phyloP scores from a whole-genome alignment of 371 early-diverging fungal genomes.

The Mucor saturninus region DNA sequence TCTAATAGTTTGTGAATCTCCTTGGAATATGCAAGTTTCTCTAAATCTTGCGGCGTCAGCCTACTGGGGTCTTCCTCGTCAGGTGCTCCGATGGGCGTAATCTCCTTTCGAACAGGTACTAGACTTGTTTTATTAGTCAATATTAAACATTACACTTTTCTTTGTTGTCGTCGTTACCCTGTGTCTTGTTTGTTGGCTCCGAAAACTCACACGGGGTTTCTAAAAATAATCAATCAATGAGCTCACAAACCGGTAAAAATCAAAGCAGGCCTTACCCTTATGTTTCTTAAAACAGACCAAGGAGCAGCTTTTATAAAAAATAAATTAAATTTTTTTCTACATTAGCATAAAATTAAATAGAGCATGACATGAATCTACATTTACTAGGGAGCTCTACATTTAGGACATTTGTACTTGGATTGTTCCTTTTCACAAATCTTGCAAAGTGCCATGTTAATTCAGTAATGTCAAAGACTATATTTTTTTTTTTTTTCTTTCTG shows the following conservation, averaged over 20 bases:
- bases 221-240: background rate
- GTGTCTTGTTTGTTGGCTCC: background rate
- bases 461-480: background rate
- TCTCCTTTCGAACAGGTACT: conserved; percentile 19
- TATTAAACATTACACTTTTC: too few species aligned
- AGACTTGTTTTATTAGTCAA: conserved; percentile 1
- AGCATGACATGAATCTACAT: background rate
- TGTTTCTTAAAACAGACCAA: conserved; percentile 47
- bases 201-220: conserved; percentile 28
- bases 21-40: conserved; percentile 32
- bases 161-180: background rate
- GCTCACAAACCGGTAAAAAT: too few species aligned
- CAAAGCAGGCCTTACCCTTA: conserved; percentile 29
- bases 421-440: conserved; percentile 35
- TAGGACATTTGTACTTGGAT: conserved; percentile 51
- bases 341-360: background rate
- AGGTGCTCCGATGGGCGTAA: conserved; percentile 21
- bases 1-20: conserved; percentile 39
- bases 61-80: conserved; percentile 43
- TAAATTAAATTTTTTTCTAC: background rate
- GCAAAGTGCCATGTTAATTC: conserved; percentile 29
- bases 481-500: background rate
- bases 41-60: conserved; percentile 26
- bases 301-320: conserved; percentile 35
- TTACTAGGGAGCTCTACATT: conserved; percentile 44